These are phyloP conservation scores for Aspergillus versicolor DNA, from an alignment of 2,329 filamentous ascomycete species.

Conservation along the genomic window DNA sequence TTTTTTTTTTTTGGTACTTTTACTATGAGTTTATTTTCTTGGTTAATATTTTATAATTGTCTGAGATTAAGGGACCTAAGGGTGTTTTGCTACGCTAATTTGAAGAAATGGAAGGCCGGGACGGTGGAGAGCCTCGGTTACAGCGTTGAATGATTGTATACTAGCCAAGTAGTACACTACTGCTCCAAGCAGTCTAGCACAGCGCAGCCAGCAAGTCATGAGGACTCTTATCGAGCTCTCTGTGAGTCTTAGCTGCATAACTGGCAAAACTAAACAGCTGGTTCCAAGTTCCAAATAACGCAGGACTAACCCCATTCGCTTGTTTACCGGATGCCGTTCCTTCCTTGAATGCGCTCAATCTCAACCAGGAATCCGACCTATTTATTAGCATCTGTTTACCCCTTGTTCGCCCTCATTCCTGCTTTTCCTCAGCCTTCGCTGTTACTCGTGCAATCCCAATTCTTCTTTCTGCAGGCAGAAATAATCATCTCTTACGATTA, in stretches of 20 bases:
- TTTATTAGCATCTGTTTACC: slow-evolving; percentile 1
- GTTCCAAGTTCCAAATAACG: background rate
- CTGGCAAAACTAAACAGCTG: background rate
- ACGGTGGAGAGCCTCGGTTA: background rate
- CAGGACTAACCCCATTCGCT: background rate
- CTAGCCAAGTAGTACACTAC: no score
- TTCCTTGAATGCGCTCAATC: slow-evolving; percentile 3
- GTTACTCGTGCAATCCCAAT: slow-evolving; percentile 1
- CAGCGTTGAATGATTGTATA: background rate
- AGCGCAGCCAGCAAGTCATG: no score
- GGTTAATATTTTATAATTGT: background rate
- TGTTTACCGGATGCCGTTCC: background rate
- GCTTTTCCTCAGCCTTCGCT: background rate
- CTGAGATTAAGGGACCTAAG: background rate
- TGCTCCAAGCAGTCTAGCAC: no score
- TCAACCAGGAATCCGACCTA: background rate
- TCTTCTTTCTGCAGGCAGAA: slow-evolving; percentile 8
- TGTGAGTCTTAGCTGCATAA: background rate
- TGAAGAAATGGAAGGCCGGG: background rate
- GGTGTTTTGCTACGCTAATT: no score
- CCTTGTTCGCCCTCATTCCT: slow-evolving; percentile 1
- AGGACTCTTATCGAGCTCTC: no score
- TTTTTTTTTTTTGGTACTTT: background rate
- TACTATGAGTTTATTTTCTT: background rate
- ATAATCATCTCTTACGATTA: background rate